Evolutionary conservation across 1,284 basidiomycete species (phyloP).

Genomic region (Phenoliferia sp.): DNA sequence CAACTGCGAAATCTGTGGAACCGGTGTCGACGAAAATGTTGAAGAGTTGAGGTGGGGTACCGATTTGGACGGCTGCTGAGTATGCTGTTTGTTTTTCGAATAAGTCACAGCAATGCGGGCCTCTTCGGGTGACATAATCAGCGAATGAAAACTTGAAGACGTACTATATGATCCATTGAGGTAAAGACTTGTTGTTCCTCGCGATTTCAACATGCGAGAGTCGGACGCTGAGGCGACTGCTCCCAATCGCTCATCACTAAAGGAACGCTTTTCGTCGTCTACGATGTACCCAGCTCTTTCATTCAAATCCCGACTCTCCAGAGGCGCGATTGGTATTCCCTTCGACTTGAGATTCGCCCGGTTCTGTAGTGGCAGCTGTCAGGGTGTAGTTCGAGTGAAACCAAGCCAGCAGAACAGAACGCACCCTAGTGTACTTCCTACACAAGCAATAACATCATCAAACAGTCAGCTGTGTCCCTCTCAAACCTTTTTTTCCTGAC

Average conservation of each 20-base stretch:
- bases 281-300: background rate
- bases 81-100: slow-evolving; percentile 24
- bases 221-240: no score
- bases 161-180: background rate
- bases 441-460: background rate
- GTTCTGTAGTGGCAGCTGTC: background rate
- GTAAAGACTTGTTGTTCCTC: background rate
- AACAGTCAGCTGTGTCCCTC: background rate
- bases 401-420: background rate
- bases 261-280: background rate
- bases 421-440: slow-evolving; percentile 24
- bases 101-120: background rate
- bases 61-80: slow-evolving; percentile 25
- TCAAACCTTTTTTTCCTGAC: background rate
- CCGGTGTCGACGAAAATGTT: slow-evolving; percentile 44
- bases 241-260: no score
- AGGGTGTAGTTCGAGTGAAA: slow-evolving; percentile 12
- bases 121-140: background rate
- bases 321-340: background rate
- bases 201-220: background rate
- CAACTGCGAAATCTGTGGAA: slow-evolving; percentile 43
- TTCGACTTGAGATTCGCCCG: background rate
- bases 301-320: background rate
- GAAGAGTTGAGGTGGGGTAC: slow-evolving; percentile 39
- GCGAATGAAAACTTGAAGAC: no score